Evolutionary conservation across 1,139 yeast genomes (phyloP).

Genomic region (Zygoascus hellenicus): DNA sequence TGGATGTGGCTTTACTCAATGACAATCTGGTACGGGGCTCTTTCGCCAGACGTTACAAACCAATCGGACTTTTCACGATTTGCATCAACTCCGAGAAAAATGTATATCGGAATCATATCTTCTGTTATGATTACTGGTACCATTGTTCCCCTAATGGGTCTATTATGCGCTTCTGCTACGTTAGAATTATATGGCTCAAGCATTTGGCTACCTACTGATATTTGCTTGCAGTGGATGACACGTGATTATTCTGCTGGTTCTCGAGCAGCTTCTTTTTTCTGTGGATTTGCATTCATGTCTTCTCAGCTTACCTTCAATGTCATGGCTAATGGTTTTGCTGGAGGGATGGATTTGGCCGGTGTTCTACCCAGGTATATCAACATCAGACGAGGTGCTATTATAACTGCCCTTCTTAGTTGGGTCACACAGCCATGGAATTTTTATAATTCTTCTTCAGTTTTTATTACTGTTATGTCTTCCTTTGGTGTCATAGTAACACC

Average conservation of each 20-base stretch:
- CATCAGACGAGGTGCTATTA: constrained; percentile 46
- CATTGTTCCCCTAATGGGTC: constrained; percentile 37
- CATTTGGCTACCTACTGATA: constrained; percentile 19
- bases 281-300: constrained; percentile 40
- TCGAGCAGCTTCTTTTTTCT: constrained; percentile 40
- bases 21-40: constrained; percentile 22
- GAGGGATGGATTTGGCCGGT: constrained; percentile 49
- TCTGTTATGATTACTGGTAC: constrained; percentile 32
- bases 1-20: constrained; percentile 27
- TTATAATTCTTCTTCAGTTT: constrained; percentile 39
- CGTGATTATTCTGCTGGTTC: constrained; percentile 15
- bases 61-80: constrained; percentile 44
- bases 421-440: constrained; percentile 45
- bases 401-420: constrained; percentile 41
- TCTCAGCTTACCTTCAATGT: constrained; percentile 46
- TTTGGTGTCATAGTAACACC: constrained; percentile 45
- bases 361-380: constrained; percentile 45
- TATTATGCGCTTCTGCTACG: constrained; percentile 35
- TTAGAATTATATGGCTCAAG: constrained; percentile 28
- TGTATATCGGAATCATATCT: constrained; percentile 22
- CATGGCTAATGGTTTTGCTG: constrained; percentile 47
- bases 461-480: constrained; percentile 42
- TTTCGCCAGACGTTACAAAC: constrained; percentile 33
- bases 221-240: constrained; percentile 18
- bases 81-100: constrained; percentile 19